Evolutionary conservation across 768 basidiomycete species (phyloP), one percentile per base, ranked within the genome.

Genomic region (Boletus reticulatus): DNA sequence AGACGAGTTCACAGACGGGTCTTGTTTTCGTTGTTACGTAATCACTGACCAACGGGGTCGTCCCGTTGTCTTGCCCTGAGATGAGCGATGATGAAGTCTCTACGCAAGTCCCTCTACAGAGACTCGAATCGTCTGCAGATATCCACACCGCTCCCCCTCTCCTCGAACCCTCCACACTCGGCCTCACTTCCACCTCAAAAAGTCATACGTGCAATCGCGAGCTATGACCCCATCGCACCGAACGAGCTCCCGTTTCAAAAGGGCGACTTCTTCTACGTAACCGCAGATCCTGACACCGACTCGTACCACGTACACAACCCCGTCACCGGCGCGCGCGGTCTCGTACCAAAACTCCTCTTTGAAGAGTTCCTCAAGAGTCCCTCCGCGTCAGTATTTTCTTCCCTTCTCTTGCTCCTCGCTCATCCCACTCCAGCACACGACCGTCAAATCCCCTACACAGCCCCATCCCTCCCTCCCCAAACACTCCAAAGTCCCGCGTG

Each of bases 261-360:
- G 74, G 97, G 97, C 59, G 97, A 99, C 75, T 97, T 98, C 75
- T 98, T 98, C 79, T 91, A 98, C 73, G 96, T 98, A 48, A 79
- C 92, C 36, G 84, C 83, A 55, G 94, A 97, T 64, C 74, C 81
- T 17, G 80, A 84, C 47, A 64, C 74, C 41, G 67, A 77, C 44
- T 98, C 89, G 87, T 99, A 93, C 66, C 92, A 98, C 69, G 97
- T 94, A 4, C 86, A 95, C 69, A 98, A 99, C 68, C 97, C 96
- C 13, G 80, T 94, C 59, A 86, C 88, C 16, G 92, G 93, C 27
- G 87, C 94, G 11, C 83, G 96, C 57, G 97, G 97, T 10, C 81
- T 95, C 42, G 97, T 98, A 2, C 93, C 94, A 32, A 85, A 86
- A 60, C 68, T 78, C 52, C 80, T 89, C 76, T 98, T 98, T 61